Base-by-base conservation (phyloP, 805 yeast species). In the Nadsonia fulvescens region DNA sequence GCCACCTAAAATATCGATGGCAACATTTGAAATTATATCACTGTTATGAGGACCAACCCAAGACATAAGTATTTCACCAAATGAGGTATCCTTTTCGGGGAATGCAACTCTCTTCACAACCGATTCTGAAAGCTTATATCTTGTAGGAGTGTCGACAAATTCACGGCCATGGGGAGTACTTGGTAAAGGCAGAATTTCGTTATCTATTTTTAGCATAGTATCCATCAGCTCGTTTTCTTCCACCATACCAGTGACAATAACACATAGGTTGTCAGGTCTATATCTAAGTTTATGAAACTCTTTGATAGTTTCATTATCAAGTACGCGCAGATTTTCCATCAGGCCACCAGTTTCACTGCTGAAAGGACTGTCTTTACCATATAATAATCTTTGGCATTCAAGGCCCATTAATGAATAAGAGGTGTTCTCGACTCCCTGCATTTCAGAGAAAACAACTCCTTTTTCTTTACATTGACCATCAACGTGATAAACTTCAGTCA, bases 391-490 rank as follows among this genome's bases (percentile, higher is more conserved):
- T 25, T 49, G 44, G 3, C 42, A 37, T 27, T 66, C 67, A 35
- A 76, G 54, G 37, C 60, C 64, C 2, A 73, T 45, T 8, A 72
- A 52, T 36, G 74, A 75, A 66, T 71, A 70, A 9, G 83, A 63
- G 35, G 74, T 77, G 39, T 67, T 67, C 47, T 82, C 93, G 30
- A 76, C 70, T 14, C 82, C 95, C 43, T 79, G 94, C 96, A 89
- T 89, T 52, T 89, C 98, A 28, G 91, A 74, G 46, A 76, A 89
- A 3, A 89, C 96, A 15, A 89, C 98, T 39, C 98, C 98, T 46
- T 81, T 81, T 39, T 89, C 98, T 36, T 74, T 69, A 16, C 77
- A 93, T 6, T 67, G 62, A 2, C 92, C 93, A 46, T 89, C 96
- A 23, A 89, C 66, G 46, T 89, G 96, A 46, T 79, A 79, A 6